Evolutionary conservation across 257 asterid genomes (phyloP).

Genomic region (Vinca minor): DNA sequence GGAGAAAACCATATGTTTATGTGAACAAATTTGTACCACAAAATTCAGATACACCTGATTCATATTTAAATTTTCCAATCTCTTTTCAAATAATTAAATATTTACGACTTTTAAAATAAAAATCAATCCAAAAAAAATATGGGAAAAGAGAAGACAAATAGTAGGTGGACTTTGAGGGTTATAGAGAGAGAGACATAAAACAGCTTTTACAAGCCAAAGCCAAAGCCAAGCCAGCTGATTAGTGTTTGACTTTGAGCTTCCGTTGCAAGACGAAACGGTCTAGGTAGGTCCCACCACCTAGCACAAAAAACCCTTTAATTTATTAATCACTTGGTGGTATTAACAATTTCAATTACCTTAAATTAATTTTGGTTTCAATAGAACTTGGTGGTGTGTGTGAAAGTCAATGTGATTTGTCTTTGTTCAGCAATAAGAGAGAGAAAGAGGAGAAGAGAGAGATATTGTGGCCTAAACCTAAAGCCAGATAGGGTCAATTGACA

Average conservation of each 20-base stretch:
- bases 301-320: background rate
- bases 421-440: no score
- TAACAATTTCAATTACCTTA: background rate
- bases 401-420: constrained; percentile 55
- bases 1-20: no score
- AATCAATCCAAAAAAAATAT: background rate
- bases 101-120: no score
- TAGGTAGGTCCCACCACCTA: constrained; percentile 35
- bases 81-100: no score
- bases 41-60: no score
- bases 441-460: constrained; percentile 18
- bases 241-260: constrained; percentile 39
- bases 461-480: no score
- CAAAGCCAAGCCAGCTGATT: constrained; percentile 31
- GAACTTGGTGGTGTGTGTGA: constrained; percentile 24
- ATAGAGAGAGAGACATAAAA: constrained; percentile 24
- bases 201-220: constrained; percentile 49
- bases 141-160: background rate
- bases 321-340: constrained; percentile 15
- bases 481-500: no score
- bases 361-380: constrained; percentile 10
- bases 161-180: background rate
- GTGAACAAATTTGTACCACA: no score
- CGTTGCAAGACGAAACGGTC: constrained; percentile 15
- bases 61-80: no score